A percentile compares a stretch with the other conserved stretches of the same genome.
Evolutionary conservation across 257 asterid genomes (phyloP).

Genomic region (Hygrophila difformis): DNA sequence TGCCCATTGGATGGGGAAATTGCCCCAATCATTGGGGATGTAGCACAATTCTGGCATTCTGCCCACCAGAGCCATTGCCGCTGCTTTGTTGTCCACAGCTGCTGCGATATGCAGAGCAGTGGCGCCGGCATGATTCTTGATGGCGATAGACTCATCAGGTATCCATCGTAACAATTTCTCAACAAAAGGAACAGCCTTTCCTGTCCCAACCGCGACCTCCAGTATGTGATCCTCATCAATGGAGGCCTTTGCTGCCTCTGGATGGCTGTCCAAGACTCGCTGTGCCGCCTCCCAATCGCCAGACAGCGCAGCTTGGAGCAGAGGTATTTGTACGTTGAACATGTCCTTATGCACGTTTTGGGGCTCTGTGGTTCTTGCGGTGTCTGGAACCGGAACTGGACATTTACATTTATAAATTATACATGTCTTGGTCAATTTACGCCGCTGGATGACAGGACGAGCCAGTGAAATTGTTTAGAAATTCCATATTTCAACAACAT

Average conservation of each 20-base stretch:
- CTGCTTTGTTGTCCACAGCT: constrained; percentile 1
- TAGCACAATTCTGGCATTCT: constrained; percentile 2
- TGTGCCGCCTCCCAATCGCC: constrained; percentile 2
- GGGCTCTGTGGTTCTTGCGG: no score
- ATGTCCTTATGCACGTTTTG: no score
- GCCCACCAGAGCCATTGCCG: constrained; percentile 1
- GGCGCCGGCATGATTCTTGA: not conserved
- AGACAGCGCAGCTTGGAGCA: constrained; percentile 10
- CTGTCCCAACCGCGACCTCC: constrained; percentile 11
- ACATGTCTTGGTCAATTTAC: no score
- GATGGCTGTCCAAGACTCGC: not conserved
- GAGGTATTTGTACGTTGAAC: no score
- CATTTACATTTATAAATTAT: no score
- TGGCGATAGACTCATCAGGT: not conserved
- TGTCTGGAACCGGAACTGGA: no score
- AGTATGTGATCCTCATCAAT: constrained; percentile 1
- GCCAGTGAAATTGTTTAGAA: no score
- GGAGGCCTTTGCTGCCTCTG: not conserved
- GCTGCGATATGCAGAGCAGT: constrained; percentile 15
- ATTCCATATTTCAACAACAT: no score
- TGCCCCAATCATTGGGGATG: not conserved
- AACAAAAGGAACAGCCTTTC: constrained; percentile 8
- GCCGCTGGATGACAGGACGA: no score
- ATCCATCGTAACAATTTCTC: not conserved
- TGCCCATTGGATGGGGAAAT: constrained; percentile 11